Conservation (phyloP, 2,329 filamentous ascomycete genomes). For the Diaporthe sp. region DNA sequence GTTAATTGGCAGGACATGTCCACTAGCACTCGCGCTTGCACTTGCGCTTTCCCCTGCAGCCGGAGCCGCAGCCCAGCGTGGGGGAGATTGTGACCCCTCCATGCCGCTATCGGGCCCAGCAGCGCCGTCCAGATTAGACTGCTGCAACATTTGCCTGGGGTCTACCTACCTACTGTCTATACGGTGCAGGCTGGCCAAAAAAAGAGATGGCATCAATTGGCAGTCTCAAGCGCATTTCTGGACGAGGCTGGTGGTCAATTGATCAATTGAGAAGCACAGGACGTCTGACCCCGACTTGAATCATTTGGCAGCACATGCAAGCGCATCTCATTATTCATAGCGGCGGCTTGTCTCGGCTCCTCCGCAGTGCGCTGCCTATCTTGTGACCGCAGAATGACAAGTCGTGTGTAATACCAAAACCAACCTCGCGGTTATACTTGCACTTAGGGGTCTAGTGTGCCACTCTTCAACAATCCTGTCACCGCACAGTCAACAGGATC, state of each 20-base stretch:
- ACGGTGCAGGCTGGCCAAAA: background rate
- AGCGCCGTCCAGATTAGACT: background rate
- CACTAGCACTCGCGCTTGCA: background rate
- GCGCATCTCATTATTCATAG: conserved; percentile 41
- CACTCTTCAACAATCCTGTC: conserved; percentile 25
- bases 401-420: conserved; percentile 34
- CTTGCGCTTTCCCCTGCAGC: background rate
- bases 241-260: background rate
- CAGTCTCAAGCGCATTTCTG: background rate
- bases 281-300: conserved; percentile 18
- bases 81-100: conserved; percentile 35
- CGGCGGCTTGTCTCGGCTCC: conserved; percentile 40
- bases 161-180: background rate
- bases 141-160: background rate
- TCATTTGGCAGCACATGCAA: conserved; percentile 12
- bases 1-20: conserved; percentile 19
- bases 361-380: conserved; percentile 27
- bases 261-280: conserved; percentile 5
- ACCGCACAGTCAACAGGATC: conserved; percentile 24
- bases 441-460: conserved; percentile 69
- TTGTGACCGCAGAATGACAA: conserved; percentile 38
- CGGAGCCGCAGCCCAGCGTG: conserved; percentile 22
- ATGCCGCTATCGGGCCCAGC: conserved; percentile 39
- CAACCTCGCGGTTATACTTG: conserved; percentile 61
- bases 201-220: conserved; percentile 6